Evolutionary conservation across 2,329 filamentous ascomycete species (phyloP).

Genomic region (Alternaria ethzedia): DNA sequence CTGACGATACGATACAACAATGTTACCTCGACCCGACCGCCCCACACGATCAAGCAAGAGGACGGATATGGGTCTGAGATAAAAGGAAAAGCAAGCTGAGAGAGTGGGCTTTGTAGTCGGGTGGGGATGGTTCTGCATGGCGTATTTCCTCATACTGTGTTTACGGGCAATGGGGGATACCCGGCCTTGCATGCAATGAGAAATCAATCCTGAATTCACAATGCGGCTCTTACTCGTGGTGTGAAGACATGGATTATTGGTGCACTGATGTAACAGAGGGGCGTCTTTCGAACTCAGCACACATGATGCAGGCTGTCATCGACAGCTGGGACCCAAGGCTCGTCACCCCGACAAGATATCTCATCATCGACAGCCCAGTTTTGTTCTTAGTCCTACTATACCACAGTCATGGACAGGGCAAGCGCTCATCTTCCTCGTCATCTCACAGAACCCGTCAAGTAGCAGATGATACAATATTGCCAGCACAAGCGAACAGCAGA

Average conservation of each 20-base stretch:
- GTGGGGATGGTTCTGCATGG: constrained; percentile 32
- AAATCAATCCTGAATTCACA: constrained; percentile 36
- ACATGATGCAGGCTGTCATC: background rate
- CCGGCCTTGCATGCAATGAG: constrained; percentile 28
- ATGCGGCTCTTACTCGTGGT: background rate
- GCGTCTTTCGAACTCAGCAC: background rate
- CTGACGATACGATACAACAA: constrained; percentile 29
- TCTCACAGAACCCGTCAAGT: background rate
- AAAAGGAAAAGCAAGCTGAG: constrained; percentile 1
- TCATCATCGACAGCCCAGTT: background rate
- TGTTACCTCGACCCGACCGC: constrained; percentile 17
- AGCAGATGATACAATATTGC: background rate
- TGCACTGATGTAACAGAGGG: background rate
- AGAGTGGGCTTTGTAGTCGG: constrained; percentile 14
- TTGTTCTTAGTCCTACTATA: background rate
- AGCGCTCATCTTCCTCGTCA: background rate
- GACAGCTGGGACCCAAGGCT: background rate
- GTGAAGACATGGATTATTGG: background rate
- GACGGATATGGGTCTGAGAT: background rate
- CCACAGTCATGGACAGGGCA: background rate
- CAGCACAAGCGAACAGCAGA: background rate
- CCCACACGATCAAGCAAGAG: constrained; percentile 4
- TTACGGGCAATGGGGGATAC: constrained; percentile 21
- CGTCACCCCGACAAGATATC: background rate
- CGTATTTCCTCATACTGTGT: constrained; percentile 20